A percentile compares a stretch with the other conserved stretches of the same genome.
Evolutionary conservation across 2,329 filamentous ascomycete species (phyloP).

Genomic region (Raffaelea deltoideospora): DNA sequence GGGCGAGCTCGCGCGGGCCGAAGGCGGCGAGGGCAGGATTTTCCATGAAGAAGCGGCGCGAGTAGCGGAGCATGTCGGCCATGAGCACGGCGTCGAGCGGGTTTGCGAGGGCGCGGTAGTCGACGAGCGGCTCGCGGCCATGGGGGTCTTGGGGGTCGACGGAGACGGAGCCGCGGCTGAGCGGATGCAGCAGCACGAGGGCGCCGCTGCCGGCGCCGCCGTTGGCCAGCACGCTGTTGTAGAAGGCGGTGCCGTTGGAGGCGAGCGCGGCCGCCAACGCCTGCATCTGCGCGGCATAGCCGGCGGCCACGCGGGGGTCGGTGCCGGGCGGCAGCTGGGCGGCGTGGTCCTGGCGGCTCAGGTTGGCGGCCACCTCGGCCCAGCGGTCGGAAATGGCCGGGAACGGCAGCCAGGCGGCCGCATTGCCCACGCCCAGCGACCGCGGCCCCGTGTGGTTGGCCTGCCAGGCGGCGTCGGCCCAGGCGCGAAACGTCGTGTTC

Average conservation of each 20-base stretch:
- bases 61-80: slow-evolving; percentile 20
- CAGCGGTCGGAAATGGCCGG: slow-evolving; percentile 17
- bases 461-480: slow-evolving; percentile 11
- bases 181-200: slow-evolving; percentile 20
- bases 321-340: slow-evolving; percentile 17
- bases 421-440: slow-evolving; percentile 15
- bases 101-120: slow-evolving; percentile 25
- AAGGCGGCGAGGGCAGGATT: slow-evolving; percentile 18
- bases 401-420: slow-evolving; percentile 17
- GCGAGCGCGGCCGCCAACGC: slow-evolving; percentile 13
- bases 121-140: slow-evolving; percentile 21
- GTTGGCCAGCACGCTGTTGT: slow-evolving; percentile 15
- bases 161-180: slow-evolving; percentile 23
- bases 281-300: slow-evolving; percentile 21
- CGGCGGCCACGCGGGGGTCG: slow-evolving; percentile 20
- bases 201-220: slow-evolving; percentile 14
- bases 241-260: slow-evolving; percentile 18
- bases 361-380: slow-evolving; percentile 12
- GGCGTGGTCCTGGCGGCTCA: slow-evolving; percentile 16
- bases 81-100: slow-evolving; percentile 36
- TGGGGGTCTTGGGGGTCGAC: slow-evolving; percentile 20
- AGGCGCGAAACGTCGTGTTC: slow-evolving; percentile 14
- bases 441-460: slow-evolving; percentile 15
- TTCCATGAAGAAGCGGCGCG: slow-evolving; percentile 14
- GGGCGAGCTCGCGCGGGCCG: slow-evolving; percentile 19